Percentiles rank a stretch among this genome's conserved stretches.
phyloP scores from a whole-genome alignment of 2,329 filamentous ascomycete species.

The Trichoderma sp. region DNA sequence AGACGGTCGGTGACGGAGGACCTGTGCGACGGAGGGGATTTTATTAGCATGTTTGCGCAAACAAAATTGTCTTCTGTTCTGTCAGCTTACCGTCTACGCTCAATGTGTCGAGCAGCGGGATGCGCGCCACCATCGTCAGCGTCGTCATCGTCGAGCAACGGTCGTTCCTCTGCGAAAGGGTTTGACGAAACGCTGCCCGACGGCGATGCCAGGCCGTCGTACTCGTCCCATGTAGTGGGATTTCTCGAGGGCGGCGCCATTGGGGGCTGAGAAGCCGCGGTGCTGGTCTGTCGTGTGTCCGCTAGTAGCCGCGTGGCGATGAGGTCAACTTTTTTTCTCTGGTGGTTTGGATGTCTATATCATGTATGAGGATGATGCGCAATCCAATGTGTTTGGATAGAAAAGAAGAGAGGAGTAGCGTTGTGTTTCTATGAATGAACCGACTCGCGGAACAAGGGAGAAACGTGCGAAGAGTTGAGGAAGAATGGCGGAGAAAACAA shows the following conservation, averaged over 20 bases:
- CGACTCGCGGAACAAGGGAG: background rate
- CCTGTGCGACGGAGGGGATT: slow-evolving; percentile 35
- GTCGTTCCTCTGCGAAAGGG: slow-evolving; percentile 45
- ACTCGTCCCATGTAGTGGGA: slow-evolving; percentile 47
- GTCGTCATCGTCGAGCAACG: slow-evolving; percentile 39
- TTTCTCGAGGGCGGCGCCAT: slow-evolving; percentile 36
- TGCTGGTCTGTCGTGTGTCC: background rate
- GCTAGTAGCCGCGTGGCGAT: background rate
- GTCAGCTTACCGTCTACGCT: slow-evolving; percentile 33
- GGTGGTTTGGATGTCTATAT: background rate
- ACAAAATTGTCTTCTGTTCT: background rate
- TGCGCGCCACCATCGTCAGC: slow-evolving; percentile 19
- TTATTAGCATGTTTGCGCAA: background rate
- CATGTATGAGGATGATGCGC: background rate
- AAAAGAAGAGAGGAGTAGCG: background rate
- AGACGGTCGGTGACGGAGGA: slow-evolving; percentile 60
- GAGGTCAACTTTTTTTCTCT: background rate
- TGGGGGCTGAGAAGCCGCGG: slow-evolving; percentile 9
- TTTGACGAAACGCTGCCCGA: slow-evolving; percentile 44
- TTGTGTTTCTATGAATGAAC: background rate
- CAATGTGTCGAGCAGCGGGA: slow-evolving; percentile 21
- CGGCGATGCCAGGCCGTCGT: slow-evolving; percentile 43
- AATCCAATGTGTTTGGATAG: background rate
- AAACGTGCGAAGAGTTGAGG: background rate
- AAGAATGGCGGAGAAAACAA: background rate